Base-by-base conservation (phyloP, 441 rosid species). In the Dalechampia spathulata region DNA sequence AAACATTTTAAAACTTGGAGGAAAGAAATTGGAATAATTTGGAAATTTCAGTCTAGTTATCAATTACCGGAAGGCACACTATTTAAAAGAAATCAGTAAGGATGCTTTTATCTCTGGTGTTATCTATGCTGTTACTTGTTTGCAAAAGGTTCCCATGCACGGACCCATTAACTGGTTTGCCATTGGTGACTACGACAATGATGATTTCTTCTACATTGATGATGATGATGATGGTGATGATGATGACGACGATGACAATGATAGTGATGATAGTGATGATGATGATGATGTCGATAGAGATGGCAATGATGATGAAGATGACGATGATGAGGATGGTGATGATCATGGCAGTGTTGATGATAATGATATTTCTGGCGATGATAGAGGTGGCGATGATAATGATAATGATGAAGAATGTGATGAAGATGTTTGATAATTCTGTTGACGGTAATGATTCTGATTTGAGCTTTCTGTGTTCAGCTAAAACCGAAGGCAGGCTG, bases 391-490 rank as follows among this genome's bases (percentile, higher is more conserved):
- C 5, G 39, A 36, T 40, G 44, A n/a, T 16, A 41, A 45, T n/a
- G 49, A 50, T 32, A 61, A 53, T 16, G 54, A 49, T 40, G 57
- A 52, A 52, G 68, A 55, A 6, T 34, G 9, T 1, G 22, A 57
- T 6, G 60, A 41, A 8, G 55, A 43, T 15, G 50, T 30, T n/a
- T 17, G 63, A 64, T 51, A 53, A 59, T 16, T 57, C 38, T 32
- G 82, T 57, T 15, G 56, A 34, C 37, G 57, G 52, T 57, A 81
- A 64, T 67, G 60, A 36, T 55, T 60, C 60, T 38, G 63, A 49
- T 72, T 71, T 71, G 66, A 70, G 59, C 68, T 75, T 76, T 79
- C 66, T 81, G 65, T 82, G 62, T 72, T 64, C 85, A 82, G 94
- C 72, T 69, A 26, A 81, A 78, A 68, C 80, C 78, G 5, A 79